A percentile compares a stretch with the other conserved stretches of the same genome.
These are phyloP conservation scores for Rhododendron ferrugineum DNA, from an alignment of 148 eudicot genomes.

Conservation along the genomic window DNA sequence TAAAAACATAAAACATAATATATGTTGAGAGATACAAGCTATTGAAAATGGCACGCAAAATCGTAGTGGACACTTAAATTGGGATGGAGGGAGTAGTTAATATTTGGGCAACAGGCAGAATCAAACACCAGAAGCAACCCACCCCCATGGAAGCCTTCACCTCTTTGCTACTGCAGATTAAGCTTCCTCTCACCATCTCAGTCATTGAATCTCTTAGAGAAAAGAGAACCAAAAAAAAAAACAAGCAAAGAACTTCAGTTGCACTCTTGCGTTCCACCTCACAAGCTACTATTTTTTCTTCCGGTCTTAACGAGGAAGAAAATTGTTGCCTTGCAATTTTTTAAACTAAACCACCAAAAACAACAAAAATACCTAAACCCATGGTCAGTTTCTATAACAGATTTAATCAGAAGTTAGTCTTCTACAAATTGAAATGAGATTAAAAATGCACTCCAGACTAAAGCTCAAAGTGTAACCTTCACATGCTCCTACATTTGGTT, in stretches of 20 bases:
- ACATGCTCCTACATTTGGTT: background rate
- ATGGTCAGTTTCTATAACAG: background rate
- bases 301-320: background rate
- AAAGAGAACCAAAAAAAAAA: background rate
- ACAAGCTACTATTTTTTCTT: background rate
- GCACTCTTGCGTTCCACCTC: background rate
- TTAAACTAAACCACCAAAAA: background rate
- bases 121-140: background rate
- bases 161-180: background rate
- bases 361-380: background rate
- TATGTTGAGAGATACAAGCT: too few relatives aligned
- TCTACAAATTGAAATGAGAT: background rate
- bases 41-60: too few relatives aligned
- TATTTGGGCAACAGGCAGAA: background rate
- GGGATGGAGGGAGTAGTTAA: background rate
- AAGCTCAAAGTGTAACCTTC: conserved; percentile 1
- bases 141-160: background rate
- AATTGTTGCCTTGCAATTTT: background rate
- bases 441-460: background rate
- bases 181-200: background rate
- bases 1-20: too few relatives aligned
- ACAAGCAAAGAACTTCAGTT: background rate
- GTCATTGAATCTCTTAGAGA: background rate
- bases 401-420: background rate
- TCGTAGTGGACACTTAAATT: too few relatives aligned